These are phyloP conservation scores for Desmodesmus armatus DNA, from an alignment of 139 green algal genomes.

Conservation along the genomic window DNA sequence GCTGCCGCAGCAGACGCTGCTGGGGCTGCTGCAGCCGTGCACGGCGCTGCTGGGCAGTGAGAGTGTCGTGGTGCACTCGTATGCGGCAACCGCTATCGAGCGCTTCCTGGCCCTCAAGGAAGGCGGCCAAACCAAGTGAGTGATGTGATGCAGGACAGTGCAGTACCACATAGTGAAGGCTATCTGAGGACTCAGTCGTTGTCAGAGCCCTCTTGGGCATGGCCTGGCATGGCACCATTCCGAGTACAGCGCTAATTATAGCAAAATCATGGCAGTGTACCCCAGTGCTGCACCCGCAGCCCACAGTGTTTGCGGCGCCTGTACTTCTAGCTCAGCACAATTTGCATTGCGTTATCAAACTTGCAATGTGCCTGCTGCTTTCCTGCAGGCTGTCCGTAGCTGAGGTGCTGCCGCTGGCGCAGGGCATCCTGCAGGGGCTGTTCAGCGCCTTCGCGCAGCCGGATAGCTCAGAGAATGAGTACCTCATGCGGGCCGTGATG, in stretches of 20 bases:
- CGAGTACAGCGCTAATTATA: too few relatives aligned
- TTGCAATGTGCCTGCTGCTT: neutral
- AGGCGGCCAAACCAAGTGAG: constrained; percentile 33
- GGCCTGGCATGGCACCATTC: too few relatives aligned
- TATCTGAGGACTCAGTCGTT: too few relatives aligned
- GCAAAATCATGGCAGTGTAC: too few relatives aligned
- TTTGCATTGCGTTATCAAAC: neutral
- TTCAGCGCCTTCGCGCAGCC: constrained; percentile 88
- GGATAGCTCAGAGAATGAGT: constrained; percentile 96
- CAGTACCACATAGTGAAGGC: too few relatives aligned
- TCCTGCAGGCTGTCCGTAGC: constrained; percentile 40
- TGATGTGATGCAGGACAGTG: too few relatives aligned
- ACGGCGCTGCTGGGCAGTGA: constrained; percentile 71
- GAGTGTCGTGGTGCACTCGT: constrained; percentile 96
- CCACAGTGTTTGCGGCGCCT: neutral
- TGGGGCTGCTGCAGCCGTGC: constrained; percentile 72
- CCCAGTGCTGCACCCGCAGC: neutral
- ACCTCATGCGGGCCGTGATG: constrained; percentile 93
- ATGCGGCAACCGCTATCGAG: constrained; percentile 94
- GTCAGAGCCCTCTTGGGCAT: too few relatives aligned
- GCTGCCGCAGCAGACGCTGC: constrained; percentile 68
- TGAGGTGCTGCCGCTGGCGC: constrained; percentile 76
- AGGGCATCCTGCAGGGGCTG: constrained; percentile 82
- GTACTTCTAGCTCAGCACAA: neutral
- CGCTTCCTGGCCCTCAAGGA: constrained; percentile 82